Evolutionary conservation across 257 asterid genomes (phyloP), one percentile per base, ranked within the genome.

Genomic region (Nicotiana paniculata): DNA sequence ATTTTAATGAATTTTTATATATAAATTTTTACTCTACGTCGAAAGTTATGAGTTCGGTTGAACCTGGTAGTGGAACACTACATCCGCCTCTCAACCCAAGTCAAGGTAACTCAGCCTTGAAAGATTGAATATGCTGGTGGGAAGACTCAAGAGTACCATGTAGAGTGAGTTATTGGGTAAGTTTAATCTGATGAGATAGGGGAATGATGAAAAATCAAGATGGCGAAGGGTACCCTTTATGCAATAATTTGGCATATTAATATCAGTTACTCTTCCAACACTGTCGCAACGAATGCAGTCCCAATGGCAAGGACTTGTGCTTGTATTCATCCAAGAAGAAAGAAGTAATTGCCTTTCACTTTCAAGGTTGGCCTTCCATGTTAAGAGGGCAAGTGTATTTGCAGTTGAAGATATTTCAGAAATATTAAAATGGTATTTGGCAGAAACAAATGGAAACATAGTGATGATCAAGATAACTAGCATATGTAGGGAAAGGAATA

Each of bases 131-230:
- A 85, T 62, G 24, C 24, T 79, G n/a, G 13, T 0, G 5, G 81
- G 83, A 21, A 21, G 24, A 21, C 24, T 21, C 0, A 54, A 83
- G 80, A 18, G 67, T 67, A 54, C 86, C 88, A 9, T 21, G 24
- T 11, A 16, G 30, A 83, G 77, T 55, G 79, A 68, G 74, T 83
- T 83, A 33, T 46, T 12, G 1, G 53, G 81, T 11, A 83, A 80
- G 57, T 75, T 57, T 58, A 83, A 32, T 16, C 5, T 3, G 21
- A 15, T 18, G 33, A 83, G 63, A 76, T 48, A 64, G 26, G 81
- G 10, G 9, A 83, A 66, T 3, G 80, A 80, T 21, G 88, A 86
- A 74, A 83, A 83, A 43, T 28, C 28, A 24, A 83, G 33, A 12
- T 43, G 4, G 16, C 24, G 43, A n/a, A 79, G 69, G 4, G 24